A percentile compares a stretch with the other conserved stretches of the same genome.
These are phyloP conservation scores for Echria macrotheca DNA, from an alignment of 495 filamentous ascomycete genomes.

Conservation along the genomic window DNA sequence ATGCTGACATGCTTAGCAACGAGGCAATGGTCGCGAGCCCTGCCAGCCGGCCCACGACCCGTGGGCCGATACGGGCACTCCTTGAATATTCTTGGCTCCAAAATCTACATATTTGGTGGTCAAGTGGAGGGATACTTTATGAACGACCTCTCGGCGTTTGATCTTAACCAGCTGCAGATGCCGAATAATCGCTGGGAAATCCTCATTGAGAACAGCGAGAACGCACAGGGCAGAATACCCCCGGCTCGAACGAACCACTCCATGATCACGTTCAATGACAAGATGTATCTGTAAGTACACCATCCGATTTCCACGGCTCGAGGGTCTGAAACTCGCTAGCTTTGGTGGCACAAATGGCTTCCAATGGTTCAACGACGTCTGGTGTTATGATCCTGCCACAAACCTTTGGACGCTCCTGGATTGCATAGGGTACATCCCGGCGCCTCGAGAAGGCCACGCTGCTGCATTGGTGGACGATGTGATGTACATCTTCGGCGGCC, in stretches of 20 bases:
- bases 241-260: slow-evolving; percentile 94
- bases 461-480: slow-evolving; percentile 89
- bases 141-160: slow-evolving; percentile 96
- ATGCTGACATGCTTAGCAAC: slow-evolving; percentile 59
- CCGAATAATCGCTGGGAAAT: slow-evolving; percentile 90
- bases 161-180: slow-evolving; percentile 87
- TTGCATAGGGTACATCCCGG: slow-evolving; percentile 95
- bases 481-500: slow-evolving; percentile 99
- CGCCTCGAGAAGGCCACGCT: slow-evolving; percentile 89
- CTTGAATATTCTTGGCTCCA: slow-evolving; percentile 90
- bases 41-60: slow-evolving; percentile 76
- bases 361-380: slow-evolving; percentile 98
- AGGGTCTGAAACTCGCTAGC: slow-evolving; percentile 41
- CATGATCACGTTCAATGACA: slow-evolving; percentile 86
- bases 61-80: slow-evolving; percentile 94
- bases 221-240: slow-evolving; percentile 67
- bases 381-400: slow-evolving; percentile 80
- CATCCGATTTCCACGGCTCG: background rate
- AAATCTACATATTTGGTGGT: slow-evolving; percentile 94
- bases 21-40: slow-evolving; percentile 92
- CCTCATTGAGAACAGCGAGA: slow-evolving; percentile 70
- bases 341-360: slow-evolving; percentile 96
- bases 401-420: slow-evolving; percentile 84
- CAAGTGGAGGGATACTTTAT: slow-evolving; percentile 97
- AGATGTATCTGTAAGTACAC: slow-evolving; percentile 78